Evolutionary conservation across 2,329 filamentous ascomycete genomes (phyloP), one percentile per base, ranked within the genome.

Genomic region (Daldinia eschscholtzii): DNA sequence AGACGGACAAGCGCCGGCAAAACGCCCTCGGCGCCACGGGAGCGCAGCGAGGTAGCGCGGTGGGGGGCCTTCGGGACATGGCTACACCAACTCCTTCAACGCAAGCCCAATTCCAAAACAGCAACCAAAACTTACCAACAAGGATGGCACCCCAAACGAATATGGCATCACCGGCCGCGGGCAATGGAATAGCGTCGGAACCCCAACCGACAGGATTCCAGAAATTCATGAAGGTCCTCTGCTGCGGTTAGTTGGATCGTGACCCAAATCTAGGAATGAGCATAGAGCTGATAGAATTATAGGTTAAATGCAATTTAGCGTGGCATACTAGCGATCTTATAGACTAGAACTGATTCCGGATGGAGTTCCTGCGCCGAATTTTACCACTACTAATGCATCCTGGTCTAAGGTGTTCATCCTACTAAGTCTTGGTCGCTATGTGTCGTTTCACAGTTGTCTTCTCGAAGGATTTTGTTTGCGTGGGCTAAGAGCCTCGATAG

Each of bases 51-150:
- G 89, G 88, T 82, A 94, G 90, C 87, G 90, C 87, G 84, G 87
- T 86, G 83, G 89, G 89, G 85, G 89, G 88, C 80, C 86, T 90
- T 77, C 87, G 90, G 80, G 93, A 97, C 80, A 89, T 92, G 80
- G 89, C 89, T 78, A 95, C 94, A 72, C 93, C 94, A 75, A 91
- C 94, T 79, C 93, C 92, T 76, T 97, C 93, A 79, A 98, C 93
- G 72, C 93, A 97, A 82, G 95, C 95, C 74, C 95, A 98, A 80
- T 98, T 97, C 86, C 94, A 97, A 84, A 95, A 93, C 87, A 97
- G 93, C 84, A 93, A 92, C 78, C 93, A 93, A 80, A 96, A 97
- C 81, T 87, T 97, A 73, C 88, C 92, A 76, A 85, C 90, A 74
- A 85, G 86, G 72, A 86, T 88, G 78, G 87, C 87, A 68, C 84